Base-by-base conservation (phyloP, 2,329 filamentous ascomycete genomes). In the Aspergillus brunneoviolaceus region DNA sequence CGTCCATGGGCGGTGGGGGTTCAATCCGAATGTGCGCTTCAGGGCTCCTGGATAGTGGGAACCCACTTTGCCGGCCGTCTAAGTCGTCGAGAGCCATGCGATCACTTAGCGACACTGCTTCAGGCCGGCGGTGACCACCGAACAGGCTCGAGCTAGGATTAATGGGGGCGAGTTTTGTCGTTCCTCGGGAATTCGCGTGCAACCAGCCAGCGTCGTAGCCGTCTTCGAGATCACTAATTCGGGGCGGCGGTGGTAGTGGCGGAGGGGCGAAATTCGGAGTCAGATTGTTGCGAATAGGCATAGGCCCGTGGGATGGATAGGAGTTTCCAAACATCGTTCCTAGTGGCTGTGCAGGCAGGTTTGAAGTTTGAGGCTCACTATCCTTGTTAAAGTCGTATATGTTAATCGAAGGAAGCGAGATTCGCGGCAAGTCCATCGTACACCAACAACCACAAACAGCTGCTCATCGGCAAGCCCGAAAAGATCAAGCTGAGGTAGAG, bases 211-310 rank as follows among this genome's bases (percentile, higher is more conserved):
- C 80, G 73, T 89, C 87, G 67, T 83, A 80, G 39, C 85, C 85
- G 63, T 80, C 73, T 66, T 80, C 77, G 64, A 86, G 76, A 61
- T 85, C 83, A 65, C 80, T 79, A 60, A 89, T 82, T 70, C 80
- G 81, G 55, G 87, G 84, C 60, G 87, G 87, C 67, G 87, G 87
- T 67, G 87, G 87, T 68, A 89, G 79, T 53, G 87, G 86, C 64
- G 87, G 87, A 60, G 87, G 87, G 54, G 80, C 79, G 49, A 73
- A 71, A 53, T 75, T 70, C 60, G 76, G 72, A 56, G 69, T 70
- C 69, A 82, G 80, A 61, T 82, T 79, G 70, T 83, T 81, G 53
- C 85, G 85, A 71, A 90, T 89, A 61, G 86, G 79, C 85, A 89
- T 86, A 65, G 85, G 83, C 63, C 81, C 81, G 63, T 79, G 78